These are phyloP conservation scores for Malus hybrid DNA, from an alignment of 331 rosid species.

Conservation along the genomic window DNA sequence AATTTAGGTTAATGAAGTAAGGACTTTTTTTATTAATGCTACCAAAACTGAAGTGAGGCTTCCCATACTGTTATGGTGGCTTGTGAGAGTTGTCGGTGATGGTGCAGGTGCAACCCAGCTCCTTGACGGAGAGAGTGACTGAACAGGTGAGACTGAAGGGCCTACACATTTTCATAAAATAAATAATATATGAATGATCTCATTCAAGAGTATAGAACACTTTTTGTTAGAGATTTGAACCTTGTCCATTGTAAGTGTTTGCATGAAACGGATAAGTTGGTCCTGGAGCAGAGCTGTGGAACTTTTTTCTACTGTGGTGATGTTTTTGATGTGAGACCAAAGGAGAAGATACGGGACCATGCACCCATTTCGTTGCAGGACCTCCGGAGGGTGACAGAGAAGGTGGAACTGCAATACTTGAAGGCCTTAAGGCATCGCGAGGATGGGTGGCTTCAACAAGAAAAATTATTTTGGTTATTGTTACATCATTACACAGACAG, in stretches of 20 bases:
- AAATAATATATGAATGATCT: background rate
- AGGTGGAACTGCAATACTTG: conserved; percentile 73
- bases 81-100: conserved; percentile 38
- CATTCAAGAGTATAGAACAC: background rate
- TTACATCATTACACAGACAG: background rate
- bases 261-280: conserved; percentile 15
- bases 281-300: conserved; percentile 27
- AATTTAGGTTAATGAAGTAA: conserved; percentile 1
- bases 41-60: conserved; percentile 11
- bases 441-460: conserved; percentile 36
- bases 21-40: conserved; percentile 1
- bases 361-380: conserved; percentile 35
- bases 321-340: conserved; percentile 31
- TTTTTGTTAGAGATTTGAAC: conserved; percentile 27
- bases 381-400: conserved; percentile 26
- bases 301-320: conserved; percentile 30
- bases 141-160: conserved; percentile 44
- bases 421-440: conserved; percentile 30
- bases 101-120: conserved; percentile 40
- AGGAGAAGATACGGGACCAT: conserved; percentile 40
- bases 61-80: conserved; percentile 47
- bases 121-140: conserved; percentile 40
- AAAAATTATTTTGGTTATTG: conserved; percentile 2
- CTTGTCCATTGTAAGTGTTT: conserved; percentile 26
- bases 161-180: conserved; percentile 21